Base-by-base conservation (phyloP, 441 rosid species). In the Cnidoscolus chayamansa region DNA sequence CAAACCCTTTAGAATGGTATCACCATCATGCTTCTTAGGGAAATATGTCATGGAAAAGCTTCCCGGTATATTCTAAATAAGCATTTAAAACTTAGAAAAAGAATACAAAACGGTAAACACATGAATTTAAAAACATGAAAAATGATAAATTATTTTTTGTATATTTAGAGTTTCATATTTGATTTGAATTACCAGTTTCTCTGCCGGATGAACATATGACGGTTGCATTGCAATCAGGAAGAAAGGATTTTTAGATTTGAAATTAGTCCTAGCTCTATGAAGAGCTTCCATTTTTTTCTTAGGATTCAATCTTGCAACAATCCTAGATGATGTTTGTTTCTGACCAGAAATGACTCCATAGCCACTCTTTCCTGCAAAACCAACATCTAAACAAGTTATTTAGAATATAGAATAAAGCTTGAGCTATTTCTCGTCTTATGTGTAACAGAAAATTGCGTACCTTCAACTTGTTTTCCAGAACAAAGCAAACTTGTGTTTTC, bases 151-250 rank as follows among this genome's bases (percentile, higher is more conserved):
- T 25, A 1, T 4, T 2, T 2, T 2, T 2, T 2, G 37, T 35
- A 35, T 35, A 35, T 35, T 35, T 35, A 35, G 37, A 35, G 37
- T 35, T 35, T 35, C 37, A 35, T 2, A 56, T 25, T 25, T 25
- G 31, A 61, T 3, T 16, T 32, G n/a, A 35, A 0, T 40, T 25
- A 45, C 16, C 47, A 20, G 2, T 20, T 40, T 57, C 7, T 9
- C 12, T 2, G 31, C 16, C 9, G 13, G 61, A 57, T 17, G 30
- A 12, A 58, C 47, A 49, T 68, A 75, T 32, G 78, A 25, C 62
- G 85, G 81, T 10, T 73, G 80, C 80, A 79, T 75, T 68, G 63
- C 67, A 56, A 68, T 48, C 20, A 43, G 35, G 64, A 78, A 77
- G 16, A 55, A 72, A 10, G 68, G 85, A 12, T 71, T 75, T 15